Base-by-base conservation (phyloP, 2,329 filamentous ascomycete genomes). In the Pseudocercospora cruenta region DNA sequence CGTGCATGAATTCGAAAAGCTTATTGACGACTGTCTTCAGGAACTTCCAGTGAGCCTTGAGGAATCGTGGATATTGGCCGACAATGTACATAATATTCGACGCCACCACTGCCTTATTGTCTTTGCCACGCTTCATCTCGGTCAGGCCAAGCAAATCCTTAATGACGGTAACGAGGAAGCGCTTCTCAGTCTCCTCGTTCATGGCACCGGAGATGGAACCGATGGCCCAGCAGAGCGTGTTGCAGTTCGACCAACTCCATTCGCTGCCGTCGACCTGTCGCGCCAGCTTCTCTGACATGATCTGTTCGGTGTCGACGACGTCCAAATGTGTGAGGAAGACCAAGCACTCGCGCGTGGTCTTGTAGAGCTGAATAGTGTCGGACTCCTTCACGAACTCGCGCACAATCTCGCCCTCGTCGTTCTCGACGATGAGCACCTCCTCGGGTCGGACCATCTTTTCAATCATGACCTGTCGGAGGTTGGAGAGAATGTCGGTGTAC, bases 11-110 rank as follows among this genome's bases (percentile, higher is more conserved):
- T 82, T 99, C 95, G 76, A 99, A 99, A 4, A 99, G 87, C 84
- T 99, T 99, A 83, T 99, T 99, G 76, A 99, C 95, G 19, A 99
- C 95, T 2, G 95, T 99, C 88, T 99, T 99, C 64, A 99, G 84
- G 82, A 99, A 99, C 80, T 99, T 99, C 95, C 95, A 99, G 80
- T 99, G 95, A 1, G 95, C 95, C 83, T 99, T 99, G 74, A 99
- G 83, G 83, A 99, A 99, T 21, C 95, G 92, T 43, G 95, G 95
- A 77, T 99, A 99, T 78, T 99, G 95, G 66, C 95, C 95, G 68
- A 99, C 95, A 82, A 99, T 99, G 79, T 99, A 99, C 95, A 99
- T 99, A 76, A 99, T 99, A 82, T 99, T 99, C 82, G 93, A 97
- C 69, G 95, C 95, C 47, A 99, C 95, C 9, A 99, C 95, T 12